A percentile compares a stretch with the other conserved stretches of the same genome.
Conservation (phyloP, 345 rosid genomes). For the Ceriops decandra region DNA sequence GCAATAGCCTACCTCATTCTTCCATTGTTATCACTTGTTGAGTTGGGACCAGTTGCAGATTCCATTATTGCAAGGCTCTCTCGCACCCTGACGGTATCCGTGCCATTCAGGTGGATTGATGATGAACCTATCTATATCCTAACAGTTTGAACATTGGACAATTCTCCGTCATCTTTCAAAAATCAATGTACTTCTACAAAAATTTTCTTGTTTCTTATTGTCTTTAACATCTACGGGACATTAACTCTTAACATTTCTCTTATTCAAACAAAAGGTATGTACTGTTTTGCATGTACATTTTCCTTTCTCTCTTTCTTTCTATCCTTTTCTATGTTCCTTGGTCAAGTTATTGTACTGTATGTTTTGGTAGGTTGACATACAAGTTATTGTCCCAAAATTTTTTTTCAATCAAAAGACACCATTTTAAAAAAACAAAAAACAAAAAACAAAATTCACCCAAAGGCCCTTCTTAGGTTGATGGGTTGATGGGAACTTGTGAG, state of each 20-base stretch:
- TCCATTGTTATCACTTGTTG: slow-evolving; percentile 2
- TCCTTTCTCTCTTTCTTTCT: slow-evolving; percentile 26
- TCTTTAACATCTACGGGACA: background rate
- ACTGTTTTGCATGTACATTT: background rate
- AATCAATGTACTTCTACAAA: background rate
- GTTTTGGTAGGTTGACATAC: slow-evolving; percentile 34
- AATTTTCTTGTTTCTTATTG: background rate
- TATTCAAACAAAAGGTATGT: background rate
- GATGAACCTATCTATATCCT: slow-evolving; percentile 29
- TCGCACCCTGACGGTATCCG: slow-evolving; percentile 11
- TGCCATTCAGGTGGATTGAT: slow-evolving; percentile 23
- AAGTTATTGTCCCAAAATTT: slow-evolving; percentile 39
- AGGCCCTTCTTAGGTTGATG: background rate
- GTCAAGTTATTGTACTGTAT: background rate
- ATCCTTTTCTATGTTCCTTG: background rate
- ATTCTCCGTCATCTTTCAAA: background rate
- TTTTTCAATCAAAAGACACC: slow-evolving; percentile 12
- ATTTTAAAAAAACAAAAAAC: background rate
- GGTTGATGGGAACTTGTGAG: slow-evolving; percentile 10
- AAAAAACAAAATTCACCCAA: too few species aligned
- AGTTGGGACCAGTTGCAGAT: background rate
- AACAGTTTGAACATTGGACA: background rate
- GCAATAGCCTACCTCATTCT: background rate
- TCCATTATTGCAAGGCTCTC: slow-evolving; percentile 2
- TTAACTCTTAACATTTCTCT: background rate